phyloP scores from a whole-genome alignment of 2,329 filamentous ascomycete genomes.

The Raffaelea albimanens region DNA sequence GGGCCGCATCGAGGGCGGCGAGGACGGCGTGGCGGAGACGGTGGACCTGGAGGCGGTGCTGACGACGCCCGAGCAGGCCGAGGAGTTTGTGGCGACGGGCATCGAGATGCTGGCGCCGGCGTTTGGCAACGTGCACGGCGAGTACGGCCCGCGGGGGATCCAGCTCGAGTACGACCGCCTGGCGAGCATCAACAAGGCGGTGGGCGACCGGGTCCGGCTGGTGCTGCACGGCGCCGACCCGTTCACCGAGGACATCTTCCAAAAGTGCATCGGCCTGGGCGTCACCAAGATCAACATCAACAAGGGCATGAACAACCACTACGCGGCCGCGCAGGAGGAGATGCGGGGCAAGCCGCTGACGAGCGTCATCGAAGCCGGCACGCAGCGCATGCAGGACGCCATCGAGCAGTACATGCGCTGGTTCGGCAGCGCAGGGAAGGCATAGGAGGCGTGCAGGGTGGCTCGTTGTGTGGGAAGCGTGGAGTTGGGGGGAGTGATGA shows the following conservation, averaged over 20 bases:
- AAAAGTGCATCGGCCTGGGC: constrained; percentile 32
- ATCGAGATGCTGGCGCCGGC: constrained; percentile 68
- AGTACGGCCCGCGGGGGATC: constrained; percentile 58
- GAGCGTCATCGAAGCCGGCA: constrained; percentile 36
- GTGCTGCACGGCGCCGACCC: constrained; percentile 39
- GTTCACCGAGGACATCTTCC: constrained; percentile 35
- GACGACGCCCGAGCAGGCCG: constrained; percentile 59
- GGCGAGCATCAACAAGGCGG: constrained; percentile 30
- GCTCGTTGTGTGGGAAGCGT: too few relatives aligned
- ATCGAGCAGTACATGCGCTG: constrained; percentile 36
- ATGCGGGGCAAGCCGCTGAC: constrained; percentile 37
- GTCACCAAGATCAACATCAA: constrained; percentile 43
- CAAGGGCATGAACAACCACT: constrained; percentile 41
- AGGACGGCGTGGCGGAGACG: constrained; percentile 62
- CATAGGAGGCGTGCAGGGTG: too few relatives aligned
- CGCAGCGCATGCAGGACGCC: constrained; percentile 35
- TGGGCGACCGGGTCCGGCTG: constrained; percentile 34
- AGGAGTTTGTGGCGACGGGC: constrained; percentile 60
- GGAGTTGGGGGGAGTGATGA: too few relatives aligned
- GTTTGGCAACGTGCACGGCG: constrained; percentile 69
- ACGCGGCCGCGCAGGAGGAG: constrained; percentile 32
- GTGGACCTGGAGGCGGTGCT: constrained; percentile 37
- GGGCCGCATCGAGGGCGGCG: constrained; percentile 45
- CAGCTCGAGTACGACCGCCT: constrained; percentile 49
- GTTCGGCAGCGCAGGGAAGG: constrained; percentile 37